phyloP scores from a whole-genome alignment of 768 basidiomycete species.

The Cystobasidium tubakii region DNA sequence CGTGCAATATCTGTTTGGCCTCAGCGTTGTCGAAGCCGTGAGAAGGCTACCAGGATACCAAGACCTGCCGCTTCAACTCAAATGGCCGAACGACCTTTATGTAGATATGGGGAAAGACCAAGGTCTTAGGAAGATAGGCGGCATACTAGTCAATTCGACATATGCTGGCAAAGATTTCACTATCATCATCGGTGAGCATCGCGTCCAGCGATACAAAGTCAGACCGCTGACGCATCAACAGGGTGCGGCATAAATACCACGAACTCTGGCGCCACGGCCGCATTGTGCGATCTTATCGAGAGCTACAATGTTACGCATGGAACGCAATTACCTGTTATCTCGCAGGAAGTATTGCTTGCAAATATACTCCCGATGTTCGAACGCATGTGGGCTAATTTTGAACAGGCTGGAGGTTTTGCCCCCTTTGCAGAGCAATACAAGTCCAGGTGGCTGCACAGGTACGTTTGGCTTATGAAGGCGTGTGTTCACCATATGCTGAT shows the following conservation, averaged over 20 bases:
- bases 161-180: slow-evolving; percentile 68
- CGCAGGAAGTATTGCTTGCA: slow-evolving; percentile 69
- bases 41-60: slow-evolving; percentile 53
- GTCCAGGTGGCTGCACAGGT: slow-evolving; percentile 86
- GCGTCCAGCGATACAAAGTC: not conserved
- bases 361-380: slow-evolving; percentile 71
- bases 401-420: slow-evolving; percentile 64
- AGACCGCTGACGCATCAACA: slow-evolving; percentile 46
- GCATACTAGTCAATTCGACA: slow-evolving; percentile 81
- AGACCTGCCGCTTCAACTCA: slow-evolving; percentile 64
- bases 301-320: slow-evolving; percentile 43
- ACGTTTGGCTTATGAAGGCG: slow-evolving; percentile 49
- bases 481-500: too few relatives aligned
- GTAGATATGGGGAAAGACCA: slow-evolving; percentile 54
- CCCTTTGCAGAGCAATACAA: slow-evolving; percentile 76
- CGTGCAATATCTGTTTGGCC: slow-evolving; percentile 81
- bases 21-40: slow-evolving; percentile 77
- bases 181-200: slow-evolving; percentile 68
- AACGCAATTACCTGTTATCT: slow-evolving; percentile 53
- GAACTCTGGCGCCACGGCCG: slow-evolving; percentile 73
- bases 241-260: slow-evolving; percentile 85
- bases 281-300: slow-evolving; percentile 65
- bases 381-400: slow-evolving; percentile 67
- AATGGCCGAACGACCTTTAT: slow-evolving; percentile 98
- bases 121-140: slow-evolving; percentile 69